Evolutionary conservation across 257 asterid species (phyloP).

Genomic region (Handroanthus guayacan): DNA sequence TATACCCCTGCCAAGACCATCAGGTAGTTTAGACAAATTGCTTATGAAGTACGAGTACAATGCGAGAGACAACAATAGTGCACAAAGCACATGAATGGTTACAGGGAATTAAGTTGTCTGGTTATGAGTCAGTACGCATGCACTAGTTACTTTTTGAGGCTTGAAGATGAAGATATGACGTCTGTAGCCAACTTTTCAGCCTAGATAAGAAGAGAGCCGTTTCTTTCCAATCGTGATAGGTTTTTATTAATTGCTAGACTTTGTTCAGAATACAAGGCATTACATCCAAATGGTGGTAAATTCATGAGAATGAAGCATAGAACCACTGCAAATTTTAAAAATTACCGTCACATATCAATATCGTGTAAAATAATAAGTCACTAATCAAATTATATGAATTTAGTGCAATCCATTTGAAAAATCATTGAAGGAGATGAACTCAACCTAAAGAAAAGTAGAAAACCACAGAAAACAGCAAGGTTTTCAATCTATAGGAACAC

Average conservation of each 20-base stretch:
- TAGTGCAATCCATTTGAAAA: background rate
- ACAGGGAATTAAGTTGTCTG: background rate
- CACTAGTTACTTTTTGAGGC: constrained; percentile 3
- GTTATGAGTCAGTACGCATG: background rate
- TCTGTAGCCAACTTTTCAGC: constrained; percentile 12
- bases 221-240: constrained; percentile 2
- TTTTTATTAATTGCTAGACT: background rate
- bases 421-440: background rate
- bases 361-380: background rate
- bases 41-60: constrained; percentile 1
- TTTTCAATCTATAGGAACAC: background rate
- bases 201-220: constrained; percentile 6
- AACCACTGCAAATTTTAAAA: background rate
- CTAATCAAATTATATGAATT: background rate
- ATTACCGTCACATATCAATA: background rate
- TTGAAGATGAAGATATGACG: background rate
- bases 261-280: background rate
- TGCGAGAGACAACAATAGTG: constrained; percentile 10
- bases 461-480: background rate
- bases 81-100: background rate
- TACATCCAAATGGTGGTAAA: background rate
- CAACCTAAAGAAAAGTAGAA: background rate
- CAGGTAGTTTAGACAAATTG: constrained; percentile 30
- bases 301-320: background rate
- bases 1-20: constrained; percentile 76